Base-by-base conservation (phyloP, 169 alveolate species). In the Sarcocystis neurona region DNA sequence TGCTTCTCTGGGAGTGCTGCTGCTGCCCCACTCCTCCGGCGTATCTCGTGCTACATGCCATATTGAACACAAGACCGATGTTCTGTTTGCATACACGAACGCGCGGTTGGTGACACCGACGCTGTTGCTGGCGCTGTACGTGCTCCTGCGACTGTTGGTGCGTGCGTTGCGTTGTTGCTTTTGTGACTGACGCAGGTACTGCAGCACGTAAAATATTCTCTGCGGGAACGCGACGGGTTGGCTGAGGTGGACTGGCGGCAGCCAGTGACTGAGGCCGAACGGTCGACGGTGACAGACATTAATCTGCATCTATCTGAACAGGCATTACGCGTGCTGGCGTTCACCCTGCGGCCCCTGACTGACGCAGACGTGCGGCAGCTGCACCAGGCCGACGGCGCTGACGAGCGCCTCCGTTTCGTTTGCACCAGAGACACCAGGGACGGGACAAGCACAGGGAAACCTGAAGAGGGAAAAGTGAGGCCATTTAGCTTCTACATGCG, bases 261-360 rank as follows among this genome's bases (percentile, higher is more conserved):
- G 12, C 70, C 85, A 39, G 41, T 88, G 37, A 58, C 87, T 37
- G 37, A 79, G 72, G 56, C 60, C 44, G 91, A 77, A 46, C 39
- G 78, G 2, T 39, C 12, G 4, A 95, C 89, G 47, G 84, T 93
- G 43, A 90, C 82, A 68, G 53, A 66, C 46, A 89, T 91, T 46
- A 96, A 96, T 88, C 58, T 66, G 72, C 92, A 72, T n/a, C 85
- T 96, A 46, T 93, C 97, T 47, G 68, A 88, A 60, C 94, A 94
- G 66, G 97, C 98, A 0, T 93, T 96, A 46, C 91, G 98, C 86
- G 98, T 96, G n/a, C 94, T 96, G 72, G 93, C 96, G 68, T 89
- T 96, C 41, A 97, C 97, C 60, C 72, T 95, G 44, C 93, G 92
- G 41, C 98, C 98, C 0, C 91, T 96, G 46, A 77, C 90, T 5